Evolutionary conservation across 2,329 filamentous ascomycete species (phyloP).

Genomic region (Fusarium austroafricanum): DNA sequence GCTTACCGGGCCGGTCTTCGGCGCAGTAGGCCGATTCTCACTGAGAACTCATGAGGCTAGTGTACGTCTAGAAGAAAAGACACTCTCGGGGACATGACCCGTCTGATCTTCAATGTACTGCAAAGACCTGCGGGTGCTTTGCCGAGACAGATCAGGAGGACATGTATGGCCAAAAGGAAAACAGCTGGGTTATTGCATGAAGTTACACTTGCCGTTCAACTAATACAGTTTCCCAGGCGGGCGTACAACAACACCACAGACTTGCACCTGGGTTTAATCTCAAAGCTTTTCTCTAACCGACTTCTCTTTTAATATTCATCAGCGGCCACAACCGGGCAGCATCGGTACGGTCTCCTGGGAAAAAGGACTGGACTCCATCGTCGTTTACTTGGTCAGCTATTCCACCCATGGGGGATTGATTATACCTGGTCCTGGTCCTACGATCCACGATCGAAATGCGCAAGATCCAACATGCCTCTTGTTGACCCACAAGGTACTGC

Average conservation of each 20-base stretch:
- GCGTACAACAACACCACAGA: neutral
- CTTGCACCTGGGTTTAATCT: neutral
- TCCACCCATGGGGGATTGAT: constrained; percentile 35
- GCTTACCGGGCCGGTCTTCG: constrained; percentile 36
- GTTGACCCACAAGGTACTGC: constrained; percentile 23
- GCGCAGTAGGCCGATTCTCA: constrained; percentile 21
- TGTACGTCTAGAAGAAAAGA: constrained; percentile 24
- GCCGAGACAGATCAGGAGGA: constrained; percentile 33
- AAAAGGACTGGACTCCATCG: constrained; percentile 13
- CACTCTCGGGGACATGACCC: constrained; percentile 25
- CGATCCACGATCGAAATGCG: constrained; percentile 44
- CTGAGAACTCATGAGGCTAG: constrained; percentile 21
- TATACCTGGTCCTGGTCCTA: constrained; percentile 33
- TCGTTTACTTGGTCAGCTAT: constrained; percentile 11
- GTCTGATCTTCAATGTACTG: constrained; percentile 19
- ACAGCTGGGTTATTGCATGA: constrained; percentile 13
- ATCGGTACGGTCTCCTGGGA: constrained; percentile 28
- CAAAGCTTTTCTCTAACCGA: neutral
- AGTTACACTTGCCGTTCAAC: constrained; percentile 8
- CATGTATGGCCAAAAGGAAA: constrained; percentile 11
- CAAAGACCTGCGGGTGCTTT: constrained; percentile 24
- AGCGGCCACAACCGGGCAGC: constrained; percentile 35
- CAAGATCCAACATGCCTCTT: constrained; percentile 37
- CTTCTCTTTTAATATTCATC: neutral
- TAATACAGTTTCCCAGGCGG: neutral